Conservation (phyloP, 78 protist genomes). For the Dictyostelium discoideum region dicty_2.7 NC_007090.3:3876501-3877000, state of each 20-base stretch:
- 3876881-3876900: neutral
- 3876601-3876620: neutral
- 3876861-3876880: too few species aligned
- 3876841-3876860: too few species aligned
- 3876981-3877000: neutral
- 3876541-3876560: neutral
- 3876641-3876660: neutral
- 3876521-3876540: neutral
- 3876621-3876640: neutral
- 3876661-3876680: neutral
- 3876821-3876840: too few species aligned
- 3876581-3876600: neutral
- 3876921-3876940: neutral
- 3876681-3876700: neutral
- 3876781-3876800: neutral
- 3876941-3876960: neutral
- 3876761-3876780: neutral
- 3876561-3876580: neutral
- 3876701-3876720: neutral
- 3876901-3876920: neutral
- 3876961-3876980: neutral
- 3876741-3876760: neutral
- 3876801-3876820: neutral
- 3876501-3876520: neutral
- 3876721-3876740: neutral